Evolutionary conservation across 495 filamentous ascomycete species (phyloP).

Genomic region (Podospora conica): DNA sequence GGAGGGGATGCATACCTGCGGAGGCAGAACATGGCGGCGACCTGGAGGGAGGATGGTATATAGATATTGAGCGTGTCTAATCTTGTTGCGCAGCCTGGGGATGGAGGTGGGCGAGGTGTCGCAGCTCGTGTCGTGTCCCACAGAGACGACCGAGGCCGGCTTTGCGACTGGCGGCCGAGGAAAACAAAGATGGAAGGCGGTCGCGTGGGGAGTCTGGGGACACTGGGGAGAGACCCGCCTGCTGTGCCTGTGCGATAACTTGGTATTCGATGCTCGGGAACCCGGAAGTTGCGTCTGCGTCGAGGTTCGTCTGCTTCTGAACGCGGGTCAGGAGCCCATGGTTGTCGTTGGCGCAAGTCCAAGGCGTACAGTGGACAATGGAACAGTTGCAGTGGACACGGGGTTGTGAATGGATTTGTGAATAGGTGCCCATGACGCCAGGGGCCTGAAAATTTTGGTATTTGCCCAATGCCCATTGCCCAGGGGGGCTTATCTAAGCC

Average conservation of each 20-base stretch:
- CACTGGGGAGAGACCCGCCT: not conserved
- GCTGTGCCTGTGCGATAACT: not conserved
- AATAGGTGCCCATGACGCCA: not conserved
- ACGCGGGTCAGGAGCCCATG: not conserved
- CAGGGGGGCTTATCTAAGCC: not conserved
- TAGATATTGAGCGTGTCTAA: too few species aligned
- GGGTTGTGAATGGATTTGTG: not conserved
- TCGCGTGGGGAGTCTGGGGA: too few species aligned
- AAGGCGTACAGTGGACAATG: not conserved
- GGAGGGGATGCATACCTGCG: conserved; percentile 53
- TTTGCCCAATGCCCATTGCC: too few species aligned
- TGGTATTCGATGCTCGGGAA: not conserved
- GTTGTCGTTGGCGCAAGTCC: not conserved
- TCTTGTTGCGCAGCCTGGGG: not conserved
- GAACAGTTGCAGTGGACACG: not conserved
- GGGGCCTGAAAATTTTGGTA: not conserved
- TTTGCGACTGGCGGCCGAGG: not conserved
- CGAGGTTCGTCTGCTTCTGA: not conserved
- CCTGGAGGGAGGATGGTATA: not conserved
- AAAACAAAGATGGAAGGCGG: not conserved
- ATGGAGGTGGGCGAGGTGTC: not conserved
- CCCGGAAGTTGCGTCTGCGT: not conserved
- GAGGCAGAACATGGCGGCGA: conserved; percentile 67
- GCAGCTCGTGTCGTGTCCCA: not conserved
- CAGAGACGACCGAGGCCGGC: not conserved